A percentile compares a stretch with the other conserved stretches of the same genome.
These are phyloP conservation scores for Brettanomyces nanus DNA, from an alignment of 805 yeast genomes.

Conservation along the genomic window DNA sequence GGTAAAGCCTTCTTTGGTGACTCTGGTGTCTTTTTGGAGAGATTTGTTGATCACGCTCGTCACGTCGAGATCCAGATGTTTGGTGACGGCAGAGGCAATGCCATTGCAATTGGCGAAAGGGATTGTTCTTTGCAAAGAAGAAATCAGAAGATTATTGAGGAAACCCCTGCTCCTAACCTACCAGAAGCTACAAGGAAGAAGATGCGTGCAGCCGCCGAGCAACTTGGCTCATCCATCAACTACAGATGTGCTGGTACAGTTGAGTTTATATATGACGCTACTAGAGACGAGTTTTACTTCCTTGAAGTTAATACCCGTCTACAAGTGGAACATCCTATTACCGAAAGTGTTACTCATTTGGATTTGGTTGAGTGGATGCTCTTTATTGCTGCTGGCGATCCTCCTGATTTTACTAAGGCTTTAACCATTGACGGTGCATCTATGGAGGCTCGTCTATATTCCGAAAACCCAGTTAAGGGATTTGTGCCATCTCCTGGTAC, in stretches of 20 bases:
- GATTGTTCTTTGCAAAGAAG: conserved; percentile 97
- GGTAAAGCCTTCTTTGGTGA: conserved; percentile 92
- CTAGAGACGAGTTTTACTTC: conserved; percentile 84
- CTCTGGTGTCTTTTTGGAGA: conserved; percentile 88
- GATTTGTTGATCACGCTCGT: conserved; percentile 90
- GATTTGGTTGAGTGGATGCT: conserved; percentile 98
- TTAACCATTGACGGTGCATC: conserved; percentile 74
- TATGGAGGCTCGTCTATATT: conserved; percentile 94
- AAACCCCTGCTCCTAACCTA: conserved; percentile 94
- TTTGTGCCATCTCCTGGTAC: conserved; percentile 97
- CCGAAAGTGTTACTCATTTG: conserved; percentile 90
- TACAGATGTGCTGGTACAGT: conserved; percentile 98
- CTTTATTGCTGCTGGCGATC: conserved; percentile 77
- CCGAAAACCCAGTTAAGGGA: conserved; percentile 93
- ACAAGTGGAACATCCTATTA: conserved; percentile 97
- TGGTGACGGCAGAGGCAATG: conserved; percentile 92
- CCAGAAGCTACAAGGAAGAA: conserved; percentile 68
- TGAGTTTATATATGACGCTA: conserved; percentile 86
- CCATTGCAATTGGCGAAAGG: conserved; percentile 92
- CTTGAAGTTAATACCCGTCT: conserved; percentile 93
- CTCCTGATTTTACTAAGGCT: conserved; percentile 60
- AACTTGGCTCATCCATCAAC: conserved; percentile 70
- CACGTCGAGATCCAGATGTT: conserved; percentile 96
- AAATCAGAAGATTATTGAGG: conserved; percentile 93
- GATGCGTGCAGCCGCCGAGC: conserved; percentile 81